Percentiles rank a stretch among this genome's conserved stretches.
Conservation (phyloP, 805 yeast genomes). For the Candida nitratophila region DNA sequence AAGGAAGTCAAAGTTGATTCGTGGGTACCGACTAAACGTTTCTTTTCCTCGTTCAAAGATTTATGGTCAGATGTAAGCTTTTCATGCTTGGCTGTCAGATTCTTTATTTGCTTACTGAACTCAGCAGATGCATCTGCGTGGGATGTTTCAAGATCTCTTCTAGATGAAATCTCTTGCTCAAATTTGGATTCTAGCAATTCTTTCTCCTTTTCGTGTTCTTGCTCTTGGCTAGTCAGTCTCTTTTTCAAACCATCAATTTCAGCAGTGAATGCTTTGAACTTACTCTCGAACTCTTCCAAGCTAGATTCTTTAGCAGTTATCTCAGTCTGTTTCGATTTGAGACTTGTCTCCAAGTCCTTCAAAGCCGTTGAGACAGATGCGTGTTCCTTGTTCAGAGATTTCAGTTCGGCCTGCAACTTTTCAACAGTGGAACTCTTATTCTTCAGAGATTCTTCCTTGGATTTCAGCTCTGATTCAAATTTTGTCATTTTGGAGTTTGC, state of each 20-base stretch:
- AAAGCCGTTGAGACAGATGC: neutral
- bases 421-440: neutral
- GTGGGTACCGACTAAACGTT: neutral
- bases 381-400: neutral
- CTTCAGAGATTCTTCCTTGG: neutral
- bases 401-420: neutral
- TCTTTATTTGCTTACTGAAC: neutral
- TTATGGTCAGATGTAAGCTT: neutral
- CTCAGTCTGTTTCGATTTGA: neutral
- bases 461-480: neutral
- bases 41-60: neutral
- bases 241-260: neutral
- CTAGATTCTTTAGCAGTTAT: neutral
- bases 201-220: neutral
- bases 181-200: neutral
- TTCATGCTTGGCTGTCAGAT: neutral
- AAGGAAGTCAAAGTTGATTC: constrained; percentile 1
- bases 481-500: neutral
- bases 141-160: neutral
- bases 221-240: neutral
- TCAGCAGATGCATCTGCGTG: neutral
- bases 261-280: neutral
- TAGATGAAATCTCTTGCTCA: neutral
- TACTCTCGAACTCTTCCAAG: neutral
- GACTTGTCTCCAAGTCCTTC: neutral